Conservation (phyloP, 1,139 yeast species). For the Debaryomyces udenii region DNA sequence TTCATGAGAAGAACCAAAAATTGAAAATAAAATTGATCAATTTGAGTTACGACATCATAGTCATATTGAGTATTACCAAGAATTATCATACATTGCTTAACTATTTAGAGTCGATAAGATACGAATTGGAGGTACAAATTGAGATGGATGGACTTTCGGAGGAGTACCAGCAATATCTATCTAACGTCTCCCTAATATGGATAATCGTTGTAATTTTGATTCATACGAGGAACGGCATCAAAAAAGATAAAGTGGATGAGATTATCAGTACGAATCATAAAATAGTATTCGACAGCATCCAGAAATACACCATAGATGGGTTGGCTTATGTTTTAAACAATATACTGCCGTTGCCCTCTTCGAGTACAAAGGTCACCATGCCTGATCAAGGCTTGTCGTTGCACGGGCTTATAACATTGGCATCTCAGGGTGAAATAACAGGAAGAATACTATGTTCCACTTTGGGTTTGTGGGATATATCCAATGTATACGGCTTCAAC, state of each 20-base stretch:
- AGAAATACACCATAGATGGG: conserved; percentile 15
- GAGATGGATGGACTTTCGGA: conserved; percentile 8
- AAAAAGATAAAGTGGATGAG: conserved; percentile 6
- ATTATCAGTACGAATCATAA: conserved; percentile 13
- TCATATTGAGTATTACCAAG: conserved; percentile 34
- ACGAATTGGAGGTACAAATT: conserved; percentile 17
- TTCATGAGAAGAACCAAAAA: conserved; percentile 6
- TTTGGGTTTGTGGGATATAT: conserved; percentile 39
- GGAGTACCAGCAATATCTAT: conserved; percentile 17
- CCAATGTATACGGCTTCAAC: conserved; percentile 23
- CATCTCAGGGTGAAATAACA: conserved; percentile 26
- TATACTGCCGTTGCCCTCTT: conserved; percentile 10
- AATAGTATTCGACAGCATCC: conserved; percentile 7
- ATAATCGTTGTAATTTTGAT: conserved; percentile 22
- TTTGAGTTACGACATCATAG: conserved; percentile 38
- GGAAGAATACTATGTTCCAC: conserved; percentile 34
- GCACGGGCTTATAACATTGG: conserved; percentile 19
- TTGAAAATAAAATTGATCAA: conserved; percentile 26
- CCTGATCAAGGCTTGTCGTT: conserved; percentile 14
- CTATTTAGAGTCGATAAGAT: conserved; percentile 27
- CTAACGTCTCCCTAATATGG: conserved; percentile 25
- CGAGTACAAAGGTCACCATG: background rate
- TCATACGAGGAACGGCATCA: conserved; percentile 9
- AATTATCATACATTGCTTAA: conserved; percentile 33
- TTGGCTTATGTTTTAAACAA: conserved; percentile 22